phyloP scores from a whole-genome alignment of 2,329 filamentous ascomycete genomes.

The Graphium sp. region DNA sequence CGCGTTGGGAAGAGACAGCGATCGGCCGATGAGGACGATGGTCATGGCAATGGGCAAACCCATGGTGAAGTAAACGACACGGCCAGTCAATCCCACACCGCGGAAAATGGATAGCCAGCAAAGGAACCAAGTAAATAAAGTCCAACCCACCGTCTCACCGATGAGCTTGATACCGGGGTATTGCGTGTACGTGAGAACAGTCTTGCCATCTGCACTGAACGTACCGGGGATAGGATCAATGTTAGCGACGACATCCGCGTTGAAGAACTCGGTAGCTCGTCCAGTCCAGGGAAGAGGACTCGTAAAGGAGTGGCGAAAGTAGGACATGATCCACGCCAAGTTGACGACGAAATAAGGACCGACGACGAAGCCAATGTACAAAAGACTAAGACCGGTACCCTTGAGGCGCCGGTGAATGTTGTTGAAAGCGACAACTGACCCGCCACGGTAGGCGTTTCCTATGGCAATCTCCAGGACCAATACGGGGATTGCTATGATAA shows the following conservation, averaged over 20 bases:
- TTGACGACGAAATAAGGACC: conserved; percentile 39
- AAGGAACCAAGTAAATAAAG: conserved; percentile 39
- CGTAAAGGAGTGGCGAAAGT: conserved; percentile 36
- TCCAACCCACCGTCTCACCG: conserved; percentile 41
- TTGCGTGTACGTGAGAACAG: conserved; percentile 22
- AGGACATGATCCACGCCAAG: conserved; percentile 40
- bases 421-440: conserved; percentile 35
- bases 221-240: conserved; percentile 20
- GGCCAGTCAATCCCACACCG: conserved; percentile 37
- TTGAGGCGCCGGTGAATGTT: conserved; percentile 33
- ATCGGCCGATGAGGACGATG: conserved; percentile 35
- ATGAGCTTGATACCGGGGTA: conserved; percentile 29
- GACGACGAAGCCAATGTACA: conserved; percentile 36
- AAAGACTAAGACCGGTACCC: conserved; percentile 31
- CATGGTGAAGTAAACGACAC: conserved; percentile 47
- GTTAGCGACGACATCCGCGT: conserved; percentile 28
- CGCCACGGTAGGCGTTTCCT: conserved; percentile 45
- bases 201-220: conserved; percentile 17
- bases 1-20: conserved; percentile 35
- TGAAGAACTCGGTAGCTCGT: conserved; percentile 33
- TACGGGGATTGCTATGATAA: conserved; percentile 36
- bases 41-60: conserved; percentile 38
- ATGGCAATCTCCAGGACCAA: conserved; percentile 48
- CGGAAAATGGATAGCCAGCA: conserved; percentile 43
- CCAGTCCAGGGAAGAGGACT: conserved; percentile 36